Evolutionary conservation across 1,139 yeast genomes (phyloP).

Genomic region (Petasospora fabianii): DNA sequence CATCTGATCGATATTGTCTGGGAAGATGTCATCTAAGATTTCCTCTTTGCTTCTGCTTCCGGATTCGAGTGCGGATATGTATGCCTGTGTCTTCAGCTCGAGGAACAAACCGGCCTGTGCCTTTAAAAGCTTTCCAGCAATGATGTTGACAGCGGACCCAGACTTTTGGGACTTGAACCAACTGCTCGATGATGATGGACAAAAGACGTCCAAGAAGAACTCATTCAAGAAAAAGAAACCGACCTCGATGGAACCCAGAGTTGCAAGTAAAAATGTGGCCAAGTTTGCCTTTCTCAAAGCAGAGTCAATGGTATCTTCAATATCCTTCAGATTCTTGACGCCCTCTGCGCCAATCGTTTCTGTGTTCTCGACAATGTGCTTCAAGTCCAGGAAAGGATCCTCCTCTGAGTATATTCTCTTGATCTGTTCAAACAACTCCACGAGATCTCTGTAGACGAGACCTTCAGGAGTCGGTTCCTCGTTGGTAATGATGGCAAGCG

Average conservation of each 20-base stretch:
- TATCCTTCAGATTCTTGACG: conserved; percentile 15
- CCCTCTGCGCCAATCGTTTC: conserved; percentile 7
- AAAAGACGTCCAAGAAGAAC: conserved; percentile 78
- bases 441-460: conserved; percentile 60
- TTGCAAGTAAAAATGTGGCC: conserved; percentile 82
- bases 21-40: conserved; percentile 73
- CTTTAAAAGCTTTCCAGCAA: conserved; percentile 56
- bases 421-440: conserved; percentile 72
- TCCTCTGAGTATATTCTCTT: conserved; percentile 59
- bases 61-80: conserved; percentile 79
- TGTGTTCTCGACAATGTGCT: conserved; percentile 34
- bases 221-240: conserved; percentile 87
- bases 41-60: conserved; percentile 58
- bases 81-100: conserved; percentile 93
- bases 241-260: conserved; percentile 77
- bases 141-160: conserved; percentile 8
- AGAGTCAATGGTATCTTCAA: conserved; percentile 39
- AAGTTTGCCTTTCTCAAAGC: conserved; percentile 80
- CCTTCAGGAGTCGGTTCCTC: conserved; percentile 68
- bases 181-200: conserved; percentile 46
- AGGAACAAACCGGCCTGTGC: conserved; percentile 75
- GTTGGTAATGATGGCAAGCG: conserved; percentile 66
- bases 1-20: conserved; percentile 56
- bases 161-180: conserved; percentile 15
- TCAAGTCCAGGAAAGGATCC: conserved; percentile 63